Percentiles rank a stretch among this genome's conserved stretches.
Evolutionary conservation across 1,139 yeast genomes (phyloP).

Genomic region (Magnusiomyces tetraspermus): DNA sequence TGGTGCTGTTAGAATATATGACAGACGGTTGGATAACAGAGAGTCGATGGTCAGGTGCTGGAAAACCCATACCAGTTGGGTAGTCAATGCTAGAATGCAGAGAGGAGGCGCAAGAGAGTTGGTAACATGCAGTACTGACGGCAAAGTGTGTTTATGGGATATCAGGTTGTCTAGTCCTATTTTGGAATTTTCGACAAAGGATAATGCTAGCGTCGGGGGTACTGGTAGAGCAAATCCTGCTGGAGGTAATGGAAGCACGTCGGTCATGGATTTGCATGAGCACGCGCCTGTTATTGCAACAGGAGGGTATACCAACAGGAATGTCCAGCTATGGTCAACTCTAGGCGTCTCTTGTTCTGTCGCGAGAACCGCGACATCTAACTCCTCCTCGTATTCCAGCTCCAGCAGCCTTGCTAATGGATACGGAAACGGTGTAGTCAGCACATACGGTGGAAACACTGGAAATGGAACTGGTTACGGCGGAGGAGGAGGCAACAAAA

Average conservation of each 20-base stretch:
- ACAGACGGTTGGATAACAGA: slow-evolving; percentile 72
- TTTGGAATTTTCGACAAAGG: slow-evolving; percentile 37
- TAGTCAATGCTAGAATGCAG: slow-evolving; percentile 86
- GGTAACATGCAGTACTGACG: slow-evolving; percentile 72
- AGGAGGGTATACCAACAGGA: slow-evolving; percentile 48
- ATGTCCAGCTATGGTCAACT: slow-evolving; percentile 81
- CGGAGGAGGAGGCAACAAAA: slow-evolving; percentile 24
- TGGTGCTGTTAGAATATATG: slow-evolving; percentile 85
- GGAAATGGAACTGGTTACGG: neutral
- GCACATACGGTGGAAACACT: too few species aligned
- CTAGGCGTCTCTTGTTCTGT: slow-evolving; percentile 62
- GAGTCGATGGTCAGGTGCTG: slow-evolving; percentile 82
- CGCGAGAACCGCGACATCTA: slow-evolving; percentile 40
- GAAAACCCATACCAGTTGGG: slow-evolving; percentile 53
- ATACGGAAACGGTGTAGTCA: too few species aligned
- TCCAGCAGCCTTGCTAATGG: too few species aligned
- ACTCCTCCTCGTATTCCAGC: too few species aligned
- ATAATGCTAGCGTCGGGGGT: too few species aligned
- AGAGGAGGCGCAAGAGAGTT: slow-evolving; percentile 92
- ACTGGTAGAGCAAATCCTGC: too few species aligned
- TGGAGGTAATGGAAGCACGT: too few species aligned
- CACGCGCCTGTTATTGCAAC: slow-evolving; percentile 92
- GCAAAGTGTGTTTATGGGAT: slow-evolving; percentile 84
- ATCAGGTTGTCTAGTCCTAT: slow-evolving; percentile 68
- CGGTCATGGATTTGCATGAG: slow-evolving; percentile 78